phyloP scores from a whole-genome alignment of 257 asterid species.

The Solanum sejunctum region DNA sequence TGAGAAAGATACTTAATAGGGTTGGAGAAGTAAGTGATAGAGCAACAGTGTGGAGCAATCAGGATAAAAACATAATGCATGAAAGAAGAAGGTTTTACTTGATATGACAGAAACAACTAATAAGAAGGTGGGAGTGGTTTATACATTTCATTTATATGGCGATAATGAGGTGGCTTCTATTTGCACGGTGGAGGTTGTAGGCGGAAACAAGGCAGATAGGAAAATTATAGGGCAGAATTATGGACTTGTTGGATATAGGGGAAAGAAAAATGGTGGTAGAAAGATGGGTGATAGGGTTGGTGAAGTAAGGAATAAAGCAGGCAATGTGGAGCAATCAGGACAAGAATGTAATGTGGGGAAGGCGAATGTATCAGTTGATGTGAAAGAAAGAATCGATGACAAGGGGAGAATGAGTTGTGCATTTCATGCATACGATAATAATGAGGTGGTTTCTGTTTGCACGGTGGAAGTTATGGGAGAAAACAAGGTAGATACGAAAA shows the following conservation, averaged over 20 bases:
- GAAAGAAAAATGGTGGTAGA: not conserved
- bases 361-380: slow-evolving; percentile 1
- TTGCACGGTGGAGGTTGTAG: no score
- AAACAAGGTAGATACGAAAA: not conserved
- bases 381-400: not conserved
- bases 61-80: not conserved
- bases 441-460: not conserved
- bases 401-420: not conserved
- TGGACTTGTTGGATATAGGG: not conserved
- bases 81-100: not conserved
- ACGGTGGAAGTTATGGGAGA: not conserved
- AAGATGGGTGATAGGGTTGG: not conserved
- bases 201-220: no score
- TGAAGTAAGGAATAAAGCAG: not conserved
- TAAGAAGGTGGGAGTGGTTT: not conserved
- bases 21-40: not conserved
- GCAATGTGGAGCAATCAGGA: not conserved
- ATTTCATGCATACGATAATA: not conserved
- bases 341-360: not conserved
- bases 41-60: not conserved
- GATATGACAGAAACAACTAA: not conserved
- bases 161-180: no score
- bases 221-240: no score
- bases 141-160: not conserved
- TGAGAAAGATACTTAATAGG: not conserved